Percentiles rank a stretch among this genome's conserved stretches.
These are phyloP conservation scores for Populus euphratica DNA, from an alignment of 345 rosid genomes.

Conservation along the genomic window DNA sequence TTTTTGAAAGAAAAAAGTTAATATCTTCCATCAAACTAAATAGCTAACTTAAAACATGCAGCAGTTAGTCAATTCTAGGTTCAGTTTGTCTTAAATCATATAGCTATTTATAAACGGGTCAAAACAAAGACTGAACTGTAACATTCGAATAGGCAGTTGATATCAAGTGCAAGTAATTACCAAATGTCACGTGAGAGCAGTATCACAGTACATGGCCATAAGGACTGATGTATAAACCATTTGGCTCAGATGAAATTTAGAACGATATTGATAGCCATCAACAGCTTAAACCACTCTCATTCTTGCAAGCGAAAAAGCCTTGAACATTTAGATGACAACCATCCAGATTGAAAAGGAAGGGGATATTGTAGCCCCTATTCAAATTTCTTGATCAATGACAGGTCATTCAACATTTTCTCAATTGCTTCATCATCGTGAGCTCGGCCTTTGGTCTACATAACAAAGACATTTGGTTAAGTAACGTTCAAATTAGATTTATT, in stretches of 20 bases:
- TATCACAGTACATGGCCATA: background rate
- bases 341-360: background rate
- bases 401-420: conserved; percentile 86
- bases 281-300: background rate
- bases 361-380: conserved; percentile 35
- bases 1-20: too few relatives aligned
- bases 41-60: background rate
- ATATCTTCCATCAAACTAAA: background rate
- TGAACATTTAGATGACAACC: background rate
- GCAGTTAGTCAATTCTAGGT: background rate
- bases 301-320: background rate
- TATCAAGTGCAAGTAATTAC: background rate
- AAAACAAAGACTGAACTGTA: background rate
- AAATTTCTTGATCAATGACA: conserved; percentile 81
- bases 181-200: background rate
- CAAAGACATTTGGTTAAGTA: background rate
- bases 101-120: background rate
- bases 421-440: conserved; percentile 78
- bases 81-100: background rate
- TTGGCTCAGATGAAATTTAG: background rate
- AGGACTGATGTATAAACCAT: background rate
- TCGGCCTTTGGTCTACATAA: conserved; percentile 76
- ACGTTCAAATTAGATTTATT: too few relatives aligned
- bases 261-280: background rate
- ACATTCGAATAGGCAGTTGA: background rate